Evolutionary conservation across 306 rosid genomes (phyloP), one percentile per base, ranked within the genome.

Genomic region (Acacia crassicarpa): DNA sequence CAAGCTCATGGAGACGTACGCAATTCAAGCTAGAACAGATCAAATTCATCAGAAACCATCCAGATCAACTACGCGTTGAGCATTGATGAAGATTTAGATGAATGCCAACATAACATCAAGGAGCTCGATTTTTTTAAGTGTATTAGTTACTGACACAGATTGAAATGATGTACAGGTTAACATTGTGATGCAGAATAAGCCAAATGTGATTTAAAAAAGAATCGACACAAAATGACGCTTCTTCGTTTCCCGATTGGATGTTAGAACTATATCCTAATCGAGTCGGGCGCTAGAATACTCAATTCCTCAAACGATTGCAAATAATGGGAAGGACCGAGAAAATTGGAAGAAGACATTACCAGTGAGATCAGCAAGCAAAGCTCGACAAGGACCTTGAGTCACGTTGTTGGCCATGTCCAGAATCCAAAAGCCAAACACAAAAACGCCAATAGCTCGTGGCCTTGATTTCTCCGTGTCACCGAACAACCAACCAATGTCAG

Each of bases 291-390:
- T 73, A 22, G 33, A 58, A 32, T 35, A 17, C 74, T 66, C 45
- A 77, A n/a, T 65, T n/a, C 56, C 19, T 12, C 23, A 8, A 22
- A 30, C n/a, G 20, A 44, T 30, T 40, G 56, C 32, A 72, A 83
- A 82, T 77, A 44, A 65, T 33, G 15, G 65, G 25, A 25, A 44
- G 1, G 75, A 22, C 53, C 5, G 15, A 43, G 20, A 69, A 69
- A 48, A 43, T 41, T n/a, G 74, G n/a, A 14, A 67, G 20, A 66
- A 75, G 67, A 68, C 66, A 41, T 58, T 83, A 93, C 97, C 97
- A 17, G 96, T 96, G 81, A 92, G 97, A 96, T 93, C 98, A 70
- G 89, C 98, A 9, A 95, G 98, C 83, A 91, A 81, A 43, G 98
- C 97, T 89, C 97, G 84, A 74, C 98, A 93, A 76, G 98, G 97